Base-by-base conservation (phyloP, 805 yeast genomes). In the Blastobotrys robertii region DNA sequence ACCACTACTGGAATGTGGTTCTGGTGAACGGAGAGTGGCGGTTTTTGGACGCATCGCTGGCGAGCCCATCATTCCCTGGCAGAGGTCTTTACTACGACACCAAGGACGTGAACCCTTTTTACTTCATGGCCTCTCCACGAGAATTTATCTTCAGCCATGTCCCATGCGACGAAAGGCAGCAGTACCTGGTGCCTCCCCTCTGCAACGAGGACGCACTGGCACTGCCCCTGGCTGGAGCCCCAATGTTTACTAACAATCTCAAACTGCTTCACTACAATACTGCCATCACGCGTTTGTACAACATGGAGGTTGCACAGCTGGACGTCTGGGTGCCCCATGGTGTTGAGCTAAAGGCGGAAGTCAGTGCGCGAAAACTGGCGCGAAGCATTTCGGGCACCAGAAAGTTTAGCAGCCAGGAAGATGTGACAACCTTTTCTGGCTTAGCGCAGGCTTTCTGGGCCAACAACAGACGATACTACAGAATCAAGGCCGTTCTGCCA, bases 1-100 rank as follows among this genome's bases (percentile, higher is more conserved):
- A 87, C 54, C 98, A 92, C 62, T 77, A 84, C 43, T 92, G 98
- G 98, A 71, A 86, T 43, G 77, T 94, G 1, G 78, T 87, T 1
- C 59, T 81, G 30, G 62, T 87, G 11, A 81, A 84, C 46, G 79
- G 79, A 33, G 82, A 83, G 57, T 87, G 88, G 76, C 68, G 90
- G 46, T 70, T 92, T 47, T 61, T 90, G 47, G 98, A 90, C 58
- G 79, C 76, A 4, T 67, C 78, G 4, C 54, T 81, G 28, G 87
- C 85, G 1, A 80, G 79, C 52, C 60, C 69, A 3, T 60, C 81
- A 1, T 72, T 77, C 49, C 76, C 80, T 1, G 55, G 70, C 2
- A 67, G 72, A 41, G 66, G 69, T 52, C 62, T 68, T 45, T 62
- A 70, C 57, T 53, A 63, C 42, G 59, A 64, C 47, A 64, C 57